phyloP scores from a whole-genome alignment of 2,329 filamentous ascomycete species.

The Exophiala dermatitidis region DNA sequence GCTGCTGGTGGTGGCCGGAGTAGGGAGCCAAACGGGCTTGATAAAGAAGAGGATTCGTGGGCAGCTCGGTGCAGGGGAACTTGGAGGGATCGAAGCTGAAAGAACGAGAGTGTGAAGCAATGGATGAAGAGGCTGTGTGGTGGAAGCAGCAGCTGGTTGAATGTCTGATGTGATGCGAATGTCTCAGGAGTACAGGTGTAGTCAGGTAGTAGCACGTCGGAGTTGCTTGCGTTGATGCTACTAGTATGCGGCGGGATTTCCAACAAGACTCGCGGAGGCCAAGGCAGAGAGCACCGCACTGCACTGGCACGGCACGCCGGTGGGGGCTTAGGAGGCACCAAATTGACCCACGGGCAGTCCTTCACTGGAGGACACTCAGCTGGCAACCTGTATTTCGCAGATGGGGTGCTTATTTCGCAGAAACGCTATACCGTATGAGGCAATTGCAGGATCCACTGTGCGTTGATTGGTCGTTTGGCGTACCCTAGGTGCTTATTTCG shows the following conservation, averaged over 20 bases:
- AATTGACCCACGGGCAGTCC: too few species aligned
- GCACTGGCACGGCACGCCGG: too few species aligned
- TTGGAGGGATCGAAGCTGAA: neutral
- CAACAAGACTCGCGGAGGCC: conserved; percentile 3
- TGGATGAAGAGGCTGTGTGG: neutral
- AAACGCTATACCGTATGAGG: too few species aligned
- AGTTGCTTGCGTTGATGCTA: neutral
- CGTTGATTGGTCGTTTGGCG: too few species aligned
- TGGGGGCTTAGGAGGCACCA: too few species aligned
- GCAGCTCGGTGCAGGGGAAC: neutral
- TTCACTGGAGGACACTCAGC: too few species aligned
- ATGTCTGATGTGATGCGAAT: conserved; percentile 7
- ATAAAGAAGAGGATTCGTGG: neutral
- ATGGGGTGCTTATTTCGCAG: too few species aligned
- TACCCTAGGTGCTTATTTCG: too few species aligned
- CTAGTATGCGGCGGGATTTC: conserved; percentile 7
- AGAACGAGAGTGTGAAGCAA: neutral
- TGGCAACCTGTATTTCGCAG: too few species aligned
- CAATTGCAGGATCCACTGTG: too few species aligned
- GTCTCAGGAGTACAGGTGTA: conserved; percentile 13
- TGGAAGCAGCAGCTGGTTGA: neutral
- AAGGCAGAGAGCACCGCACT: neutral
- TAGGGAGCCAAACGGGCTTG: conserved; percentile 12
- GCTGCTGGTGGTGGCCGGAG: neutral
- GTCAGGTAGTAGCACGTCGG: too few species aligned